Evolutionary conservation across 2,329 filamentous ascomycete species (phyloP).

Genomic region (Paecilomyces sp.): DNA sequence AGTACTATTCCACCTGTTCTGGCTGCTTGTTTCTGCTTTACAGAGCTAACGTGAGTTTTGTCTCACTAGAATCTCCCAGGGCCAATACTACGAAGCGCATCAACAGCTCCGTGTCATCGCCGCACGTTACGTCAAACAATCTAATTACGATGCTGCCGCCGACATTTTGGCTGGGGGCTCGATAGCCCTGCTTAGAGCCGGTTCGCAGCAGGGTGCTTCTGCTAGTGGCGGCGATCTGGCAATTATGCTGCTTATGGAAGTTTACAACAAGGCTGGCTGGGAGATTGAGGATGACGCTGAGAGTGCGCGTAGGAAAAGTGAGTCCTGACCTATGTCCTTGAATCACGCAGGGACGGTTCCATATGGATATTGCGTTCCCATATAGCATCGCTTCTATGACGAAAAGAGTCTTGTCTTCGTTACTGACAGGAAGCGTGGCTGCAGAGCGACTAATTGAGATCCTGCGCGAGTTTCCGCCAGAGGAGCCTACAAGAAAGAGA

Average conservation of each 20-base stretch:
- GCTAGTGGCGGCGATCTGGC: conserved; percentile 88
- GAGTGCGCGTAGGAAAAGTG: conserved; percentile 55
- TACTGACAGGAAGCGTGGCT: neutral
- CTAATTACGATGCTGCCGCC: conserved; percentile 77
- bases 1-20: conserved; percentile 38
- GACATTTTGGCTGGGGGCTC: conserved; percentile 82
- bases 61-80: conserved; percentile 66
- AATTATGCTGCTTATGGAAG: conserved; percentile 78
- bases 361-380: neutral
- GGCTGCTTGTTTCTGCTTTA: neutral
- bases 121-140: conserved; percentile 82
- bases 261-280: conserved; percentile 80
- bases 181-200: conserved; percentile 61
- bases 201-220: conserved; percentile 73
- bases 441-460: conserved; percentile 63
- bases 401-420: neutral
- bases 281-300: conserved; percentile 55
- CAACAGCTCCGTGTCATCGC: conserved; percentile 96
- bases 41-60: conserved; percentile 10
- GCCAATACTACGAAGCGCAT: conserved; percentile 95
- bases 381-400: neutral
- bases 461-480: conserved; percentile 69
- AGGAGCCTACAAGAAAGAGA: conserved; percentile 88
- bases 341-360: neutral
- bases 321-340: conserved; percentile 7